phyloP scores from a whole-genome alignment of 2,329 filamentous ascomycete genomes.

The Aspergillus aculeatus region DNA sequence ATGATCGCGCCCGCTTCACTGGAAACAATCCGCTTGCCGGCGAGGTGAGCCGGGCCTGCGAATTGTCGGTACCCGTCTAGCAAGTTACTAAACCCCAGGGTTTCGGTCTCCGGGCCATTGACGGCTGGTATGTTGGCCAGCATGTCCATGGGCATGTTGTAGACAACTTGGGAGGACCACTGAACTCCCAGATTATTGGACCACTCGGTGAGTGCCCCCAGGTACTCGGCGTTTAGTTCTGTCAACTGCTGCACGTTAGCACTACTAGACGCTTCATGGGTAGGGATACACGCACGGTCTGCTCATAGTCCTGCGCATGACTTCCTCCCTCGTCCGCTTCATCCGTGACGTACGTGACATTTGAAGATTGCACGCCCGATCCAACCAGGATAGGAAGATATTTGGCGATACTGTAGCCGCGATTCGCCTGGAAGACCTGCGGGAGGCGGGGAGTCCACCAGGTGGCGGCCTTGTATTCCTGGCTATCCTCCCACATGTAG shows the following conservation, averaged over 20 bases:
- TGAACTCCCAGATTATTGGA: constrained; percentile 32
- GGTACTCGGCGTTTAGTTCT: constrained; percentile 25
- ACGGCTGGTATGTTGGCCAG: constrained; percentile 37
- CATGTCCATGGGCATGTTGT: constrained; percentile 48
- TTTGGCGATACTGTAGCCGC: constrained; percentile 35
- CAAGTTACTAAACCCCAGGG: constrained; percentile 35
- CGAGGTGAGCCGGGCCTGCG: constrained; percentile 40
- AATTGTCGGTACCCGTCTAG: constrained; percentile 46
- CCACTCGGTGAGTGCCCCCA: constrained; percentile 33
- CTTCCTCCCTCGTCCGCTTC: constrained; percentile 8
- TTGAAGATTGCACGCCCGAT: constrained; percentile 23
- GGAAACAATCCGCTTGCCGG: constrained; percentile 41
- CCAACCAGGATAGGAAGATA: constrained; percentile 34
- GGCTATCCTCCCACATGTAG: constrained; percentile 25
- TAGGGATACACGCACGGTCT: neutral
- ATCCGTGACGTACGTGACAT: neutral
- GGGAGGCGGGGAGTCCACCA: constrained; percentile 41
- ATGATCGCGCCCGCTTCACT: constrained; percentile 38
- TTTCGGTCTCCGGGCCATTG: constrained; percentile 45
- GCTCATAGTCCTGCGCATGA: constrained; percentile 22
- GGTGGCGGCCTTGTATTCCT: constrained; percentile 33
- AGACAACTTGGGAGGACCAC: constrained; percentile 42
- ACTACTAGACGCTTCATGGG: too few species aligned
- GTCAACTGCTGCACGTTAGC: neutral
- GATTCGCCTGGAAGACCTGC: constrained; percentile 27